Conservation (phyloP, 345 rosid species). For the Populus ilicifolia region DNA sequence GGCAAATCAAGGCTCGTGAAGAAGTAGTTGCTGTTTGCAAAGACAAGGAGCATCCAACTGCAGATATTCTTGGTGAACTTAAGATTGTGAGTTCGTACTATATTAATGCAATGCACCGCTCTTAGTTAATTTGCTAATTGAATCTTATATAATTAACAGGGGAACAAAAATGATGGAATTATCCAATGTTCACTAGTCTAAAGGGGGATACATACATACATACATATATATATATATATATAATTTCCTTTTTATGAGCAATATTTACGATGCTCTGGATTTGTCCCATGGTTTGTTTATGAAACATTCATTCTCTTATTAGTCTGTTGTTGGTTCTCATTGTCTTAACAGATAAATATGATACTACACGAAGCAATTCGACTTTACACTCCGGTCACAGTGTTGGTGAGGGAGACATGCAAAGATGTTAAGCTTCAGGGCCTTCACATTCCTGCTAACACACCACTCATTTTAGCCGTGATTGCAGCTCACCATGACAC, state of each 20-base stretch:
- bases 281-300: background rate
- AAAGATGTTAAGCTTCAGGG: slow-evolving; percentile 48
- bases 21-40: slow-evolving; percentile 51
- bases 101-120: too few species aligned
- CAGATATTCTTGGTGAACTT: slow-evolving; percentile 46
- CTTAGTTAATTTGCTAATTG: too few species aligned
- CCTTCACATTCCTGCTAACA: slow-evolving; percentile 55
- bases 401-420: slow-evolving; percentile 43
- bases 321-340: background rate
- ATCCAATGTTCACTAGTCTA: too few species aligned
- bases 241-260: too few species aligned
- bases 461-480: slow-evolving; percentile 47
- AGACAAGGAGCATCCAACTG: slow-evolving; percentile 25
- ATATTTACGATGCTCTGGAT: background rate
- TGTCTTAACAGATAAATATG: slow-evolving; percentile 49
- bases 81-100: slow-evolving; percentile 51
- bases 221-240: too few species aligned
- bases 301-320: background rate
- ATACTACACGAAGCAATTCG: slow-evolving; percentile 68
- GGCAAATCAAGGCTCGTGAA: slow-evolving; percentile 74
- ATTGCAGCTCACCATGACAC: slow-evolving; percentile 55
- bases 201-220: too few species aligned
- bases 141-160: too few species aligned
- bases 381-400: slow-evolving; percentile 65
- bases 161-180: too few species aligned